Conservation (phyloP, 2,329 filamentous ascomycete genomes). For the Dothistroma pini region DNA sequence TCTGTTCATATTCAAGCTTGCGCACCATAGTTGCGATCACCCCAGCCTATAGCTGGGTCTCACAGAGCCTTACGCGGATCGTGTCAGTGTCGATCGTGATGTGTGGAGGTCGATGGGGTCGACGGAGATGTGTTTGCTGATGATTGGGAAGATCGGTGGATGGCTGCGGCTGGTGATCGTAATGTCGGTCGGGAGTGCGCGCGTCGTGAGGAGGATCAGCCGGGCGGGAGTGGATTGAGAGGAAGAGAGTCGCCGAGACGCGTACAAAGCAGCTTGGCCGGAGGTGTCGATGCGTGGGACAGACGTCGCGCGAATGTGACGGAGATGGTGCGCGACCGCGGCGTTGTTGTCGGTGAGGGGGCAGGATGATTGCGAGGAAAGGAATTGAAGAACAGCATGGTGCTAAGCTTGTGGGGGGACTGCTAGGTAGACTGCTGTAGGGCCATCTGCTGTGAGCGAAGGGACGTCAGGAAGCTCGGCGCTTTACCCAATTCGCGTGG, state of each 20-base stretch:
- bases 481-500: not conserved
- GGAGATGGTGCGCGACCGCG: not conserved
- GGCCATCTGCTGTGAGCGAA: not conserved
- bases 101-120: slow-evolving; percentile 7
- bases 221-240: not conserved
- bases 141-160: slow-evolving; percentile 3
- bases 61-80: not conserved
- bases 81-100: not conserved
- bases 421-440: not conserved
- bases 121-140: not conserved
- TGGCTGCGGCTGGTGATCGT: slow-evolving; percentile 58
- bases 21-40: slow-evolving; percentile 24
- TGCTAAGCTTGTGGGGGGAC: not conserved
- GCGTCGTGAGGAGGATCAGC: not conserved
- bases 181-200: not conserved
- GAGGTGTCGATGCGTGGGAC: not conserved
- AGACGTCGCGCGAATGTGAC: not conserved
- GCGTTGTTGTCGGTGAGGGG: not conserved
- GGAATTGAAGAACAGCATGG: not conserved
- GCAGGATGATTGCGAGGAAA: not conserved
- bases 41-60: slow-evolving; percentile 26
- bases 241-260: not conserved
- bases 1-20: slow-evolving; percentile 3
- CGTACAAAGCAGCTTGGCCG: not conserved
- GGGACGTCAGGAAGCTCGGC: not conserved